A percentile compares a stretch with the other conserved stretches of the same genome.
phyloP scores from a whole-genome alignment of 1,284 basidiomycete genomes.

The Ganoderma leucocontextum region DNA sequence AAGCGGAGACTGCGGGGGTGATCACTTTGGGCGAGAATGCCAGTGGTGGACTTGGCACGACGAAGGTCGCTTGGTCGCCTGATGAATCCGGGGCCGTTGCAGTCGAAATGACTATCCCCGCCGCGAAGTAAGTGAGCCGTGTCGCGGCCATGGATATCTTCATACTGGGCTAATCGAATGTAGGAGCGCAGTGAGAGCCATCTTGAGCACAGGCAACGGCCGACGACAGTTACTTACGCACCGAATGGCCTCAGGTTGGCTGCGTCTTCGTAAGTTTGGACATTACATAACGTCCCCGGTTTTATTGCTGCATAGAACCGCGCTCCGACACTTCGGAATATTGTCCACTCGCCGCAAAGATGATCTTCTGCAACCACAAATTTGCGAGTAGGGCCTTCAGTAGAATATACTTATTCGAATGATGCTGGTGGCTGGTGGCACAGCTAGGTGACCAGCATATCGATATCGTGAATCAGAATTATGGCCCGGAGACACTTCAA shows the following conservation, averaged over 20 bases:
- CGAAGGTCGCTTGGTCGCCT: background rate
- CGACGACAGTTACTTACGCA: background rate
- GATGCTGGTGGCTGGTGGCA: no score
- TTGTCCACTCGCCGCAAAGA: background rate
- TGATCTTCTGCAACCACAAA: no score
- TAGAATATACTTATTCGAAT: no score
- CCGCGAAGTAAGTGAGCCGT: background rate
- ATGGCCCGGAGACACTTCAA: no score
- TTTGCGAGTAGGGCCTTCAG: no score
- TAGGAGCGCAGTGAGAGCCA: background rate
- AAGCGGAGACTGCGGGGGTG: conserved; percentile 33
- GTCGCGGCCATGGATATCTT: background rate
- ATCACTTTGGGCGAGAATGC: conserved; percentile 17
- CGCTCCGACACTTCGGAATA: background rate
- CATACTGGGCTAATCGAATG: background rate
- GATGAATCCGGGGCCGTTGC: background rate
- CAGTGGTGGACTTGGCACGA: background rate
- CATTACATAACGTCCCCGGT: background rate
- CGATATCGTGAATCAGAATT: no score
- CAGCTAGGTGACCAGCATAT: no score
- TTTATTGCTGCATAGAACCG: background rate
- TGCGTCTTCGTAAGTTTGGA: background rate
- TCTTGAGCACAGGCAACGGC: no score
- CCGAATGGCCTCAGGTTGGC: background rate
- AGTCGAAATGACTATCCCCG: background rate